These are phyloP conservation scores for Ganoderma sinense DNA, from an alignment of 1,284 basidiomycete genomes.

Conservation along the genomic window DNA sequence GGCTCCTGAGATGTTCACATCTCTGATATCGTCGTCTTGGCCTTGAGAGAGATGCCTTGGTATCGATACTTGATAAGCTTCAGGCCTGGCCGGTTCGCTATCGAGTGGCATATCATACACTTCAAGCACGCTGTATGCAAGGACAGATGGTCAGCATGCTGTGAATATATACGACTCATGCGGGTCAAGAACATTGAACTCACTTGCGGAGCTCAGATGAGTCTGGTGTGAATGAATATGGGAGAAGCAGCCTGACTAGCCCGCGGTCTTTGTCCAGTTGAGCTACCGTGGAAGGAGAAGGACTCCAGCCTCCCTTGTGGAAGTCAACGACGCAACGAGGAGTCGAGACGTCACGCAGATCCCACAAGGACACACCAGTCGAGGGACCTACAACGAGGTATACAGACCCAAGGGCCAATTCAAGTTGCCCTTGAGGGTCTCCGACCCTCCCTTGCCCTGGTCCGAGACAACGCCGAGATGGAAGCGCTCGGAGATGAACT, in stretches of 20 bases:
- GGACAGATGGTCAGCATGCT: not conserved
- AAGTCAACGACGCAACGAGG: not conserved
- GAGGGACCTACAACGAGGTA: no score
- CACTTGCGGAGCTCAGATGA: not conserved
- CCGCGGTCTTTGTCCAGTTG: not conserved
- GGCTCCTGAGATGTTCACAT: not conserved
- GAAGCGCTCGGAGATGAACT: no score
- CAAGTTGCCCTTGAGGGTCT: no score
- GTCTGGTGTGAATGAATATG: not conserved
- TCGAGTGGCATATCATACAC: not conserved
- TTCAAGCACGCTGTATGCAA: not conserved
- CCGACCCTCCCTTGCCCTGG: no score
- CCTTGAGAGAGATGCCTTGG: not conserved
- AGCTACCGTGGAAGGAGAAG: not conserved
- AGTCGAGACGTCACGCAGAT: not conserved
- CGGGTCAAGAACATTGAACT: not conserved
- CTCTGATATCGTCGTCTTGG: not conserved
- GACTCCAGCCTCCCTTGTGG: not conserved
- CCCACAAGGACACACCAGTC: conserved; percentile 1
- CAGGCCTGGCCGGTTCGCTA: not conserved
- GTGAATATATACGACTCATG: not conserved
- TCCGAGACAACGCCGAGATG: no score
- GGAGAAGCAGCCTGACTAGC: not conserved
- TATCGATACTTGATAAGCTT: not conserved
- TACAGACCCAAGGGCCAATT: no score